phyloP scores from a whole-genome alignment of 106 monocot genomes.

The Ottelia alismoides region DNA sequence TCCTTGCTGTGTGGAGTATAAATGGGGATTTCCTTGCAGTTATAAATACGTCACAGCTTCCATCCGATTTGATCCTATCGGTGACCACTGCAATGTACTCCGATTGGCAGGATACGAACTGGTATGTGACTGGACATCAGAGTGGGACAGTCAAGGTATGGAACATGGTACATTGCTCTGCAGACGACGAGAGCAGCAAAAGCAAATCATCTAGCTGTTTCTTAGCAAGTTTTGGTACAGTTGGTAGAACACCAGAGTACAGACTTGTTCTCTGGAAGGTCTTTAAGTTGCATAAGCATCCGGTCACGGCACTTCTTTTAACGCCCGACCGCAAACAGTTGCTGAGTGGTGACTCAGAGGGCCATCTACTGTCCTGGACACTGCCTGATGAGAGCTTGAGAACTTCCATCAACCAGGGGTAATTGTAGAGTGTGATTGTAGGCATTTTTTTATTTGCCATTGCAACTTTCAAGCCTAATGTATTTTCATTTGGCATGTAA shows the following conservation, averaged over 20 bases:
- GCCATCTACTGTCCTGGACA: constrained; percentile 68
- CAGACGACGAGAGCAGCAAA: constrained; percentile 14
- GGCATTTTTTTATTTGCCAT: background rate
- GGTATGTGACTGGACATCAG: constrained; percentile 85
- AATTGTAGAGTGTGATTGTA: too few relatives aligned
- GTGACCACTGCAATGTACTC: constrained; percentile 36
- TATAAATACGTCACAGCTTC: constrained; percentile 78
- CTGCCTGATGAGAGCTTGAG: too few relatives aligned
- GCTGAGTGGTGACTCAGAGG: constrained; percentile 55
- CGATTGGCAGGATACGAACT: constrained; percentile 75
- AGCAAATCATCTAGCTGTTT: constrained; percentile 9
- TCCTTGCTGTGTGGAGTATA: constrained; percentile 76
- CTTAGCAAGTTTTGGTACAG: constrained; percentile 20
- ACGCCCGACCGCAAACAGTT: constrained; percentile 63
- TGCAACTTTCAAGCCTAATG: background rate
- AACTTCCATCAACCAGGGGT: too few relatives aligned
- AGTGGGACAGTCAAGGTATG: constrained; percentile 86
- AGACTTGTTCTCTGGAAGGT: constrained; percentile 49
- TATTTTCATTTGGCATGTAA: background rate
- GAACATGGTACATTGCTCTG: constrained; percentile 65
- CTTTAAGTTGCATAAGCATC: constrained; percentile 62
- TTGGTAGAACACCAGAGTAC: constrained; percentile 38
- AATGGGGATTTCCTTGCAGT: constrained; percentile 82
- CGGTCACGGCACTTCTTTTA: constrained; percentile 71
- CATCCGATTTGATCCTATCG: constrained; percentile 69